A percentile compares a stretch with the other conserved stretches of the same genome.
Conservation (phyloP, 164 flowering plant species). For the Berberis vulgaris region DNA sequence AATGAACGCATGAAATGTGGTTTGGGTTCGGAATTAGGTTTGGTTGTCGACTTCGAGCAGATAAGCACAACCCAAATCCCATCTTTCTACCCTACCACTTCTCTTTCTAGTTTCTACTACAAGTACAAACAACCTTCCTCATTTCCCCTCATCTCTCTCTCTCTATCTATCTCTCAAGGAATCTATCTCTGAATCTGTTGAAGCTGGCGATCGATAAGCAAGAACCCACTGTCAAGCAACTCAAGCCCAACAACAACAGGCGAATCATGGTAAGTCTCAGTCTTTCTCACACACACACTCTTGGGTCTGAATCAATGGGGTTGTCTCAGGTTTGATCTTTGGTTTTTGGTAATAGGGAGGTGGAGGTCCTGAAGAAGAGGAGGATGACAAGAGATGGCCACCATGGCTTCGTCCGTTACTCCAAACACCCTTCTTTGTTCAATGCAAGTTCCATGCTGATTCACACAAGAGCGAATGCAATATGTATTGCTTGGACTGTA, state of each 20-base stretch:
- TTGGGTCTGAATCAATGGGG: neutral
- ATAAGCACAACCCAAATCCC: constrained; percentile 44
- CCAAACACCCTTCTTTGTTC: constrained; percentile 59
- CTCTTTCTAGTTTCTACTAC: constrained; percentile 3
- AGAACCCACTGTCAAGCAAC: constrained; percentile 50
- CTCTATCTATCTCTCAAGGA: neutral
- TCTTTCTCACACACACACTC: neutral
- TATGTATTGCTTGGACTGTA: constrained; percentile 93
- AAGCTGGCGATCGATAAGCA: constrained; percentile 89
- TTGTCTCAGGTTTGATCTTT: neutral
- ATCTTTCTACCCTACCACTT: constrained; percentile 8
- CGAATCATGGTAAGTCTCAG: constrained; percentile 60
- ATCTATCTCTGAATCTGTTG: constrained; percentile 6
- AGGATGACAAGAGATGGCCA: constrained; percentile 74
- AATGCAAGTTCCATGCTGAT: constrained; percentile 73
- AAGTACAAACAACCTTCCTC: constrained; percentile 33
- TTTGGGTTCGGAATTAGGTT: constrained; percentile 35
- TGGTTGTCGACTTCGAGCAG: constrained; percentile 43
- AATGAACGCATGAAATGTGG: constrained; percentile 36
- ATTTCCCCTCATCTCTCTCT: neutral
- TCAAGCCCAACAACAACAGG: constrained; percentile 58
- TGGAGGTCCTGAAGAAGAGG: constrained; percentile 47
- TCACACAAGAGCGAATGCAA: constrained; percentile 94
- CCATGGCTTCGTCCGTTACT: constrained; percentile 81
- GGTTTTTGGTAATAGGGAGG: constrained; percentile 36